Conservation (phyloP, 148 eudicot species). For the Spergularia marina region DNA sequence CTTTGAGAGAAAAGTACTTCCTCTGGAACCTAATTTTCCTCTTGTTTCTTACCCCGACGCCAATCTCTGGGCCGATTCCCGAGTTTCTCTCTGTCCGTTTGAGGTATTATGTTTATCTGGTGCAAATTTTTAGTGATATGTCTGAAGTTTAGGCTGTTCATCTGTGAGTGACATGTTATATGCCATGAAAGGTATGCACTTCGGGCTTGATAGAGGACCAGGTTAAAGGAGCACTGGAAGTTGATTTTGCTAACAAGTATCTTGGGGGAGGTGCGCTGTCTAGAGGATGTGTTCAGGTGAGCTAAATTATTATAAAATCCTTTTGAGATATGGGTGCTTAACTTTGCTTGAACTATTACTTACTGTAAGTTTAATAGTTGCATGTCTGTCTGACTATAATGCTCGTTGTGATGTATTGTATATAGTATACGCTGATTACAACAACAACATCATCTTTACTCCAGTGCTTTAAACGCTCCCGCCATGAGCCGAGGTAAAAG, state of each 20-base stretch:
- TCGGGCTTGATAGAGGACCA: constrained; percentile 95
- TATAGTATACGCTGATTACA: too few relatives aligned
- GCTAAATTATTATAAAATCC: constrained; percentile 6
- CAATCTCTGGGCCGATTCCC: constrained; percentile 66
- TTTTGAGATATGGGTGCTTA: background rate
- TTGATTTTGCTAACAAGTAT: constrained; percentile 92
- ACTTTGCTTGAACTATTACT: constrained; percentile 2
- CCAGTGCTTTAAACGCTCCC: too few relatives aligned
- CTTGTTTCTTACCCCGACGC: constrained; percentile 48
- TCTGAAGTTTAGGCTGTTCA: constrained; percentile 1
- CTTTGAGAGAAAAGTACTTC: constrained; percentile 86
- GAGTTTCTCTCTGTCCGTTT: constrained; percentile 56
- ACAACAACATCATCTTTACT: too few relatives aligned
- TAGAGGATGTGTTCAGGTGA: constrained; percentile 90
- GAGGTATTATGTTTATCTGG: constrained; percentile 43
- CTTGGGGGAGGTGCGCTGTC: constrained; percentile 90
- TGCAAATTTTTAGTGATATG: background rate
- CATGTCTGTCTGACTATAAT: background rate
- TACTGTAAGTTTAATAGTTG: background rate
- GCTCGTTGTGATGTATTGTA: background rate
- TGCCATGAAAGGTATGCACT: constrained; percentile 44
- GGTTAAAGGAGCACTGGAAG: constrained; percentile 63
- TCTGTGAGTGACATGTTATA: background rate
- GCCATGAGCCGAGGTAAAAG: too few relatives aligned
- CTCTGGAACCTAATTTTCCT: constrained; percentile 34